phyloP scores from a whole-genome alignment of 1,139 yeast genomes.

The Debaryomyces subglobosus region DNA sequence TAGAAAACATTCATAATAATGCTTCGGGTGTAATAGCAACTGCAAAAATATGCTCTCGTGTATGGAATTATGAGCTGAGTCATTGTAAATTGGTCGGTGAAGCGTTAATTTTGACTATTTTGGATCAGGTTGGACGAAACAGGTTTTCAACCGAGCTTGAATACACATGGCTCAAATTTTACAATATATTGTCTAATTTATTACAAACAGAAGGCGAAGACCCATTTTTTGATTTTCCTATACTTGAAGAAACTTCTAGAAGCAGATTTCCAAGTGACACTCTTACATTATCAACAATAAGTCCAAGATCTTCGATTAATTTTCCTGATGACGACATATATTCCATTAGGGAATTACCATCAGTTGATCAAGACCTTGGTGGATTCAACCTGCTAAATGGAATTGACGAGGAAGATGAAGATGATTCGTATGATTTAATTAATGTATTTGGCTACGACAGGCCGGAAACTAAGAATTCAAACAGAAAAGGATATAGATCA shows the following conservation, averaged over 20 bases:
- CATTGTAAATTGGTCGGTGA: slow-evolving; percentile 27
- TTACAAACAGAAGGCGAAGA: slow-evolving; percentile 18
- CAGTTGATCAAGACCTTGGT: not conserved
- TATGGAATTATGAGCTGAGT: slow-evolving; percentile 20
- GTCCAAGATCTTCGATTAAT: not conserved
- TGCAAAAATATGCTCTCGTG: slow-evolving; percentile 23
- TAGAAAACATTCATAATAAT: slow-evolving; percentile 17
- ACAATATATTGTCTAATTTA: slow-evolving; percentile 20
- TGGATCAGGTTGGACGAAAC: slow-evolving; percentile 17
- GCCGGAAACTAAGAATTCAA: slow-evolving; percentile 6
- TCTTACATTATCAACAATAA: not conserved
- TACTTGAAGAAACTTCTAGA: not conserved
- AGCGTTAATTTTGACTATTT: slow-evolving; percentile 21
- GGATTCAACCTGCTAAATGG: not conserved
- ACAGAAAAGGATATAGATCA: not conserved
- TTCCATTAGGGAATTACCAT: slow-evolving; percentile 2
- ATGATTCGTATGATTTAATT: slow-evolving; percentile 18
- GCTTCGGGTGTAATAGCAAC: slow-evolving; percentile 5
- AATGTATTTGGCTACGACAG: slow-evolving; percentile 17
- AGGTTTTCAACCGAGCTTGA: slow-evolving; percentile 16
- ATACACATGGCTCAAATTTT: slow-evolving; percentile 18
- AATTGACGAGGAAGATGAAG: slow-evolving; percentile 15
- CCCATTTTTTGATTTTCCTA: slow-evolving; percentile 7
- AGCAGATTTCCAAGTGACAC: not conserved
- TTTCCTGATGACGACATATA: slow-evolving; percentile 4